These are phyloP conservation scores for Eustoma russellianum DNA, from an alignment of 257 asterid genomes.

Conservation along the genomic window DNA sequence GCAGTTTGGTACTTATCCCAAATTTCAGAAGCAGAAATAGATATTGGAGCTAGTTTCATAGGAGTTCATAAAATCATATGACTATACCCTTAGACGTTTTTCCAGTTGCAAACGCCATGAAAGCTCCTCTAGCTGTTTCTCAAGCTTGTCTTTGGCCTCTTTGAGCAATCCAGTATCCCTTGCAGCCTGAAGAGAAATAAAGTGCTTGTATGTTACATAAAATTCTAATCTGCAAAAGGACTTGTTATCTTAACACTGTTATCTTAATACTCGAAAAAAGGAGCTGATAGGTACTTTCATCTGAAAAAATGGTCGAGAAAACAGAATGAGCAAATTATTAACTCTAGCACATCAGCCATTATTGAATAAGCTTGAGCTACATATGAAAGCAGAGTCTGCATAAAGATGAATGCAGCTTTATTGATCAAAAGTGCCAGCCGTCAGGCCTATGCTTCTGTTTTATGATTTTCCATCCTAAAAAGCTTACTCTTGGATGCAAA, in stretches of 20 bases:
- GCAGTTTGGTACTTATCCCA: neutral
- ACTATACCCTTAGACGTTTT: constrained; percentile 80
- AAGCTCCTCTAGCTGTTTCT: constrained; percentile 89
- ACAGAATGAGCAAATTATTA: neutral
- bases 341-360: neutral
- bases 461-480: neutral
- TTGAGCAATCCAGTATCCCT: constrained; percentile 97
- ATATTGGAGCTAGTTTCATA: too few relatives aligned
- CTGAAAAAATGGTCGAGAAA: too few relatives aligned
- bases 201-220: neutral
- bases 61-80: neutral
- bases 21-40: too few relatives aligned
- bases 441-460: neutral
- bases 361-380: neutral
- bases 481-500: neutral
- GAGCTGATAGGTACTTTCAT: too few relatives aligned
- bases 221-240: neutral
- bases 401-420: neutral
- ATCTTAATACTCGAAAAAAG: neutral
- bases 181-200: constrained; percentile 63
- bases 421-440: neutral
- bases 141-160: constrained; percentile 99
- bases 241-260: neutral
- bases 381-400: neutral
- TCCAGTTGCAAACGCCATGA: constrained; percentile 96